phyloP scores from a whole-genome alignment of 1,284 basidiomycete species.

The Ceratobasidium papillatum region DNA sequence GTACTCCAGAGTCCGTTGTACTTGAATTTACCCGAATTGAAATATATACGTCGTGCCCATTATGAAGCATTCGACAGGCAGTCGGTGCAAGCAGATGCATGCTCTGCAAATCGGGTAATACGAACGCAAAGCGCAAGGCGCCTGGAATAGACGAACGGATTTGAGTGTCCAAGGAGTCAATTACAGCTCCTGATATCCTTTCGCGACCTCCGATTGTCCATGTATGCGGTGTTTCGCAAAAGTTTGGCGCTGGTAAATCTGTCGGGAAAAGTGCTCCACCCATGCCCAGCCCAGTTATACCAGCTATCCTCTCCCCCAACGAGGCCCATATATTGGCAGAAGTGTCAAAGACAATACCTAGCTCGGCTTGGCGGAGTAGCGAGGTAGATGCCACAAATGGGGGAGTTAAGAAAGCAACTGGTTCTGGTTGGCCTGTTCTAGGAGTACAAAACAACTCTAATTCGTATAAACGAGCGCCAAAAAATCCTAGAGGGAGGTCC shows the following conservation, averaged over 20 bases:
- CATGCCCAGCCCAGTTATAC: constrained; percentile 21
- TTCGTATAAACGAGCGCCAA: constrained; percentile 52
- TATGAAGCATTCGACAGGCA: constrained; percentile 57
- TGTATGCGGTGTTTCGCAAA: background rate
- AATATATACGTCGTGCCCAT: constrained; percentile 53
- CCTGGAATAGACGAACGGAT: background rate
- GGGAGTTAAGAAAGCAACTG: constrained; percentile 62
- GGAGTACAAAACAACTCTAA: constrained; percentile 45
- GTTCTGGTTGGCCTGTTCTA: constrained; percentile 43
- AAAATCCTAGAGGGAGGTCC: constrained; percentile 58
- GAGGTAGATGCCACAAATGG: constrained; percentile 62
- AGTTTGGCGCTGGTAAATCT: background rate
- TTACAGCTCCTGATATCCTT: background rate
- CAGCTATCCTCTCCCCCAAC: constrained; percentile 52
- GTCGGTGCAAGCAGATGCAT: constrained; percentile 56
- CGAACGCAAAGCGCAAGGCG: constrained; percentile 50
- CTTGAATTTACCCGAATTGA: constrained; percentile 50
- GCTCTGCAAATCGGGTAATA: constrained; percentile 56
- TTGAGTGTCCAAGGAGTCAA: background rate
- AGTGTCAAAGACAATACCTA: constrained; percentile 41
- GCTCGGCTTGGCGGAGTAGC: constrained; percentile 50
- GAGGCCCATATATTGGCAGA: constrained; percentile 55
- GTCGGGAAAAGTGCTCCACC: background rate
- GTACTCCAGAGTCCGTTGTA: background rate
- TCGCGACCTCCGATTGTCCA: background rate